Evolutionary conservation across 164 flowering plant genomes (phyloP), one percentile per base, ranked within the genome.

Genomic region (Liquidambar formosana): DNA sequence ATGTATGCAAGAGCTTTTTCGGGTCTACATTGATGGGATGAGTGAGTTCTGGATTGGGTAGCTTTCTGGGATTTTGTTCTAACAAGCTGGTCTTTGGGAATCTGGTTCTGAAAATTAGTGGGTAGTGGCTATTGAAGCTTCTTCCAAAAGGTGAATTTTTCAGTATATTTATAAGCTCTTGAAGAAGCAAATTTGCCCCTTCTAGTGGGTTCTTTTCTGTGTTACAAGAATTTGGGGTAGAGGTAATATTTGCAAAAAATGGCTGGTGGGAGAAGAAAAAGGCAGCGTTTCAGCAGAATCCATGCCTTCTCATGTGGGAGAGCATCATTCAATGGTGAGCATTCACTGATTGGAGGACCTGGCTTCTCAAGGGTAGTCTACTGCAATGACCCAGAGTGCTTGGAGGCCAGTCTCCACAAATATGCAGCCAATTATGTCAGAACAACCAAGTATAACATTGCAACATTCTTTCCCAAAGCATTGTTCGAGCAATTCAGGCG

Each of bases 401-500:
- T 56, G 56, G 91, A 88, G 54, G 85, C 90, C 1, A 65, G 65
- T 66, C 16, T 69, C 6, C 73, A 47, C 9, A 77, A 71, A 57
- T 92, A 92, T 75, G 66, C 57, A 9, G 77, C 38, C 58, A 92
- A 92, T 67, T 88, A 88, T 76, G 93, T 92, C 15, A 84, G 85
- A 44, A 88, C 87, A 11, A 85, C 97, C 10, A 92, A 92, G 80
- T 92, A 92, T 52, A 89, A 86, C 13, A 54, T 83, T 4, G 84
- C 83, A 1, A 78, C 93, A 0, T 92, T 89, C 73, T 54, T 92
- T n/a, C 97, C 97, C 22, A 92, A 87, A 67, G 79, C 97, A 3
- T 63, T 92, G 78, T 92, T 88, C 61, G 97, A 92, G 84, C 97
- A 92, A 71, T 92, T 92, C 75, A 80, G 97, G 76, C 76, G 97